Percentiles rank a stretch among this genome's conserved stretches.
phyloP scores from a whole-genome alignment of 2,329 filamentous ascomycete genomes.

The Fusarium praegraminearum region DNA sequence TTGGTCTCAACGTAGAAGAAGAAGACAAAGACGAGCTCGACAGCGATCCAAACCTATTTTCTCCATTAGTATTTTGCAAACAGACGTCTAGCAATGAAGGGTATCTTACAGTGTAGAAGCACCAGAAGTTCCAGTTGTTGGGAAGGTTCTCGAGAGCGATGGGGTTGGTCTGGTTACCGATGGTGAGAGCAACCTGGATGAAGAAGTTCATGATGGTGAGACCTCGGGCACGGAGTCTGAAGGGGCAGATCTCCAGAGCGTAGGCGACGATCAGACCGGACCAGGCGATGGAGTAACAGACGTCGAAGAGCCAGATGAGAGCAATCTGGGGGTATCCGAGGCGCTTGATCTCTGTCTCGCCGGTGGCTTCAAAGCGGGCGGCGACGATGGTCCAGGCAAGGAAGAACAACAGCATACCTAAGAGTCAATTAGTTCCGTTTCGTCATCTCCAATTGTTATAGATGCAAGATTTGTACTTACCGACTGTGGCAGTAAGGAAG shows the following conservation, averaged over 20 bases:
- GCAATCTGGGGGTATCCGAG: slow-evolving; percentile 67
- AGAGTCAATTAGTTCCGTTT: background rate
- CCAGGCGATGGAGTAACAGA: slow-evolving; percentile 71
- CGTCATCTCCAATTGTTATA: background rate
- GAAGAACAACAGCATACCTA: slow-evolving; percentile 55
- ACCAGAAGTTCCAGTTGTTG: slow-evolving; percentile 73
- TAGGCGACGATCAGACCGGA: slow-evolving; percentile 69
- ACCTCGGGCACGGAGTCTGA: slow-evolving; percentile 67
- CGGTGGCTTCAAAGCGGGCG: slow-evolving; percentile 19
- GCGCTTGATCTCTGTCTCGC: slow-evolving; percentile 22
- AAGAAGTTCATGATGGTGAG: slow-evolving; percentile 75
- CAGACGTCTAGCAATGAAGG: rapidly evolving
- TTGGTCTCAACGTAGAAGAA: slow-evolving; percentile 78
- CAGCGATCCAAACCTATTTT: slow-evolving; percentile 27
- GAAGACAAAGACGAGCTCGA: slow-evolving; percentile 71
- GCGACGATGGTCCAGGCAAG: slow-evolving; percentile 22
- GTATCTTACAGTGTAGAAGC: slow-evolving; percentile 67
- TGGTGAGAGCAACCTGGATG: slow-evolving; percentile 70
- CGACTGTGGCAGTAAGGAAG: slow-evolving; percentile 61
- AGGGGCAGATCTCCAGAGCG: slow-evolving; percentile 70
- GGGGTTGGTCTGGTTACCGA: slow-evolving; percentile 73
- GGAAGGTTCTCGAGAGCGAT: slow-evolving; percentile 71
- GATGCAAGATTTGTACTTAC: background rate
- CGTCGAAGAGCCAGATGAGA: slow-evolving; percentile 70
- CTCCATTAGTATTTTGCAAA: no score